phyloP scores from a whole-genome alignment of 1,139 yeast species.

The Magnusiomyces ingens region DNA sequence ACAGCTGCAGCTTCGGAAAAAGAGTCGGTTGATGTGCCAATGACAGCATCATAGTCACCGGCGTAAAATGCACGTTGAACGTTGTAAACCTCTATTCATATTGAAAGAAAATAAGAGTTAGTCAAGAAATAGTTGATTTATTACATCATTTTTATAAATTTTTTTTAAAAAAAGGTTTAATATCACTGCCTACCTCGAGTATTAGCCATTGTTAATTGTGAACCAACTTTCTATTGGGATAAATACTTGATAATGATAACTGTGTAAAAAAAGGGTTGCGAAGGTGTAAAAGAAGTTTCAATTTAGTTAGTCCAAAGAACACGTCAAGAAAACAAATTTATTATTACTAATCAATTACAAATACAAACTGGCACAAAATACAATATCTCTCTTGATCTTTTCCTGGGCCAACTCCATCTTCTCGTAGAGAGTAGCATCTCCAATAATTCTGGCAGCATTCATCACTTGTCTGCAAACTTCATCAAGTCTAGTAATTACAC shows the following conservation, averaged over 20 bases:
- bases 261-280: background rate
- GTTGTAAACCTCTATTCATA: constrained; percentile 27
- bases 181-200: too few relatives aligned
- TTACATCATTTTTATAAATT: background rate
- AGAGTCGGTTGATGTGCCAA: constrained; percentile 24
- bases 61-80: constrained; percentile 37
- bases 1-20: constrained; percentile 22
- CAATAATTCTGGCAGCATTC: constrained; percentile 90
- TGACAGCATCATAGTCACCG: constrained; percentile 35
- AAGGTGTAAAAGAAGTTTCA: background rate
- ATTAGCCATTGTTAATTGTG: too few relatives aligned
- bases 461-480: constrained; percentile 93
- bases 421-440: constrained; percentile 79
- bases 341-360: constrained; percentile 37
- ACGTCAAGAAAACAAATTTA: constrained; percentile 1
- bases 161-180: too few relatives aligned
- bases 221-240: too few relatives aligned
- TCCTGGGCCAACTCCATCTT: constrained; percentile 94
- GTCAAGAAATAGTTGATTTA: background rate
- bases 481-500: constrained; percentile 89
- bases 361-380: constrained; percentile 92
- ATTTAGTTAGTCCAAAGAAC: background rate
- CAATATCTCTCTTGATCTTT: constrained; percentile 90
- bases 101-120: background rate
- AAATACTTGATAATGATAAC: too few relatives aligned